Percentiles rank a stretch among this genome's conserved stretches.
These are phyloP conservation scores for Parastagonospora nodorum DNA, from an alignment of 2,329 filamentous ascomycete species.

Conservation along the genomic window DNA sequence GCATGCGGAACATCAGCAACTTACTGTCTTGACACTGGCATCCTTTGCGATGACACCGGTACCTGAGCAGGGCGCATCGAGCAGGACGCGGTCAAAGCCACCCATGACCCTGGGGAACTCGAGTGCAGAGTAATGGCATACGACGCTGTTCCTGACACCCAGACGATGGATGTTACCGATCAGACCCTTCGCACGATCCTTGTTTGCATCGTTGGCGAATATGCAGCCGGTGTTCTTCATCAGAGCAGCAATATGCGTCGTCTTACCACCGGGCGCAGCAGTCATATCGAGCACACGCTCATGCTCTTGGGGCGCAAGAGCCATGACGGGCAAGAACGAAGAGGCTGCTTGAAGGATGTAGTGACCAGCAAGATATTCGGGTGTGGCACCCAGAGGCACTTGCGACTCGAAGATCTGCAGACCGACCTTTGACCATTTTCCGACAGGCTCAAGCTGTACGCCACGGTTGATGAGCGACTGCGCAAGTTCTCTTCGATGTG, in stretches of 20 bases:
- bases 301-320: conserved; percentile 88
- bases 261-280: conserved; percentile 93
- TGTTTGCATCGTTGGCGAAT: conserved; percentile 96
- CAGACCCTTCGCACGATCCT: conserved; percentile 89
- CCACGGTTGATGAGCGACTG: conserved; percentile 94
- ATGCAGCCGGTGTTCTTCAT: conserved; percentile 98
- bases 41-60: conserved; percentile 98
- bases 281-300: conserved; percentile 95
- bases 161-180: conserved; percentile 95
- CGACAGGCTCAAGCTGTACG: conserved; percentile 93
- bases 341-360: conserved; percentile 98
- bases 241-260: conserved; percentile 91
- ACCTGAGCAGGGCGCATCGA: conserved; percentile 94
- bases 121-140: conserved; percentile 92
- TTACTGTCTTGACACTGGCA: conserved; percentile 82
- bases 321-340: conserved; percentile 97
- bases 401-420: conserved; percentile 94
- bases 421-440: conserved; percentile 98
- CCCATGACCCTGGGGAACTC: conserved; percentile 95
- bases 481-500: conserved; percentile 77
- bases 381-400: conserved; percentile 87
- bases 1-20: not conserved
- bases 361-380: conserved; percentile 95
- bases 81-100: conserved; percentile 90
- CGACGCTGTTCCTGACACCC: conserved; percentile 89